These are phyloP conservation scores for Leccinum ponderosum DNA, from an alignment of 1,284 basidiomycete genomes.

Conservation along the genomic window DNA sequence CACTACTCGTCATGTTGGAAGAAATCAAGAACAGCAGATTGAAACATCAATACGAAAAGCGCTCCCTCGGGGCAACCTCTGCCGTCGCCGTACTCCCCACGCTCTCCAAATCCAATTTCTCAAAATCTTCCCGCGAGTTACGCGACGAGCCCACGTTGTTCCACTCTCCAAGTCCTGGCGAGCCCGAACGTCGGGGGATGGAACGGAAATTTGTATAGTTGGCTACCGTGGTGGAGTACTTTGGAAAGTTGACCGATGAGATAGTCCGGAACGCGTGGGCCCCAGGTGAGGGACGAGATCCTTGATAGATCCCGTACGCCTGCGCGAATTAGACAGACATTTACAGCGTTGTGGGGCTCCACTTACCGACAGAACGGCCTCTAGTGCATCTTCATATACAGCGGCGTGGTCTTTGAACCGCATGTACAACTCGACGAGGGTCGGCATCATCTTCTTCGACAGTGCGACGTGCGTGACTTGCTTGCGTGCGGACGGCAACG, in stretches of 20 bases:
- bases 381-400: slow-evolving; percentile 81
- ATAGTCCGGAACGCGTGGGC: slow-evolving; percentile 50
- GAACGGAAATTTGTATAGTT: slow-evolving; percentile 54
- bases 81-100: slow-evolving; percentile 65
- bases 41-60: slow-evolving; percentile 93
- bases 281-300: too few species aligned
- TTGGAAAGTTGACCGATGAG: slow-evolving; percentile 72
- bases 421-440: slow-evolving; percentile 72
- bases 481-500: slow-evolving; percentile 41
- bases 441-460: slow-evolving; percentile 83
- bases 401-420: slow-evolving; percentile 57
- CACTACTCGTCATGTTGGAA: slow-evolving; percentile 62
- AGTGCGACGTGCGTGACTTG: slow-evolving; percentile 87
- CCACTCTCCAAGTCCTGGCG: slow-evolving; percentile 14
- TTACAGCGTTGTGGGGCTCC: background rate
- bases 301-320: slow-evolving; percentile 42
- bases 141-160: slow-evolving; percentile 7
- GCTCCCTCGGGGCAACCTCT: slow-evolving; percentile 67
- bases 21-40: slow-evolving; percentile 85
- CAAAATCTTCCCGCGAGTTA: slow-evolving; percentile 34
- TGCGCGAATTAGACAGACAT: slow-evolving; percentile 29
- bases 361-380: slow-evolving; percentile 78
- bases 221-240: slow-evolving; percentile 75
- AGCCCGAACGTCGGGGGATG: slow-evolving; percentile 12
- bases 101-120: slow-evolving; percentile 40